A percentile compares a stretch with the other conserved stretches of the same genome.
Conservation (phyloP, 805 yeast species). For the Candida pini region DNA sequence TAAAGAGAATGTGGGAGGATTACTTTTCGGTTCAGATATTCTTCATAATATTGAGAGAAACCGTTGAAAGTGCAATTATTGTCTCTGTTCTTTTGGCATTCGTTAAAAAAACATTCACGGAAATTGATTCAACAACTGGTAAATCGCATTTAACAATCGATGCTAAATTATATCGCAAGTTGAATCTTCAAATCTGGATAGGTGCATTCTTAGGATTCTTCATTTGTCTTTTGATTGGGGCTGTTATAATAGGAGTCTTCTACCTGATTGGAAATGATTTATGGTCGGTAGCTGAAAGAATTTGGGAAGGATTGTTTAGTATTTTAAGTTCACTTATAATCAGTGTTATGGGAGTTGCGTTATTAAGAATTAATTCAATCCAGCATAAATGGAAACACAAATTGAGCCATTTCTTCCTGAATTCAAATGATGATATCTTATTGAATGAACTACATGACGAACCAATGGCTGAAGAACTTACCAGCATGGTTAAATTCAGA, state of each 20-base stretch:
- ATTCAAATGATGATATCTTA: conserved; percentile 12
- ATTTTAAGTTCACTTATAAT: conserved; percentile 73
- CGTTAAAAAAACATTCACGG: conserved; percentile 51
- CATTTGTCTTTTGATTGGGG: conserved; percentile 69
- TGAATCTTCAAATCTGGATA: conserved; percentile 70
- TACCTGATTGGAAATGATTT: conserved; percentile 75
- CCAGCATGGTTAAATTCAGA: conserved; percentile 8
- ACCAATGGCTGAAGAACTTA: conserved; percentile 15
- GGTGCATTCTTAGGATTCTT: conserved; percentile 73
- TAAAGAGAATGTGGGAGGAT: conserved; percentile 33
- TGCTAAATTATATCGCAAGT: conserved; percentile 30
- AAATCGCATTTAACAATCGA: conserved; percentile 26
- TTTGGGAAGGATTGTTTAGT: conserved; percentile 85
- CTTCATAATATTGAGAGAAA: conserved; percentile 67
- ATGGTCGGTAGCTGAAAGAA: conserved; percentile 83
- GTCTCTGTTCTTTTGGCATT: conserved; percentile 70
- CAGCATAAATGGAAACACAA: conserved; percentile 76
- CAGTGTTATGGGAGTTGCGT: conserved; percentile 81
- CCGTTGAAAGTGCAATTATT: conserved; percentile 71
- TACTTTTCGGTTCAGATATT: conserved; percentile 69
- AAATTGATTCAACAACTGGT: conserved; percentile 27
- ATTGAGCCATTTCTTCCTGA: conserved; percentile 25
- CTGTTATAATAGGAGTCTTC: conserved; percentile 61
- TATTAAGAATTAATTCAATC: conserved; percentile 73
- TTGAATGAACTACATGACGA: conserved; percentile 11